Evolutionary conservation across 1,284 basidiomycete genomes (phyloP).

Genomic region (Pseudozyma flocculosa): DNA sequence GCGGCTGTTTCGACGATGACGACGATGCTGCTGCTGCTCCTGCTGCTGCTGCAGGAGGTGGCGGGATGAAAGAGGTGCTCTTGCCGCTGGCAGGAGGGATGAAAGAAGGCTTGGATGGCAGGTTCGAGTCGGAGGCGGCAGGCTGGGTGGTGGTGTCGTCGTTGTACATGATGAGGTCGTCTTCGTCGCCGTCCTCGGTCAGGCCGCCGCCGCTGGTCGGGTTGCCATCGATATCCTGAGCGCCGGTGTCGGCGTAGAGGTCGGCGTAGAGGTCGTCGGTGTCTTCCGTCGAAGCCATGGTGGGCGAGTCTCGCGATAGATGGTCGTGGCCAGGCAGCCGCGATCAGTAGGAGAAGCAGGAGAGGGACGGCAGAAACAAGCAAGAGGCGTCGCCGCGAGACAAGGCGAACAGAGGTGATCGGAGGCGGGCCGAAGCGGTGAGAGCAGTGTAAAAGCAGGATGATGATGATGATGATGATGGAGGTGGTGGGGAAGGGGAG

Average conservation of each 20-base stretch:
- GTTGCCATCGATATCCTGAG: slow-evolving; percentile 24
- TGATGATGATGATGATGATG: no score
- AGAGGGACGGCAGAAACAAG: no score
- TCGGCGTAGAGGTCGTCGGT: slow-evolving; percentile 50
- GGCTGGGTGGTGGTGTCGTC: slow-evolving; percentile 8
- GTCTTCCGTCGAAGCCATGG: slow-evolving; percentile 40
- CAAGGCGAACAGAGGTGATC: no score
- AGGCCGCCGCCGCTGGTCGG: slow-evolving; percentile 11
- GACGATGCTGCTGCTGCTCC: neutral
- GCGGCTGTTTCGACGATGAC: no score
- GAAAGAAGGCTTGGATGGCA: slow-evolving; percentile 25
- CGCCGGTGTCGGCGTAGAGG: slow-evolving; percentile 35
- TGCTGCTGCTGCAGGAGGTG: slow-evolving; percentile 10
- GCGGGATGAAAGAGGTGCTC: neutral
- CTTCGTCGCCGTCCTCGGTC: slow-evolving; percentile 15
- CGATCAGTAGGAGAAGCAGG: no score
- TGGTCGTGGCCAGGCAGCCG: neutral
- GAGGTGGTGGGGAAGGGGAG: no score
- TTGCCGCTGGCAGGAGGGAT: slow-evolving; percentile 18
- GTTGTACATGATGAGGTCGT: slow-evolving; percentile 30
- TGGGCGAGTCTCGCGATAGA: no score
- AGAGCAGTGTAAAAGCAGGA: no score
- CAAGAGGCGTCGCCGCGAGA: no score
- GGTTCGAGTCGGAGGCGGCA: neutral
- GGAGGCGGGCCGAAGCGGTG: no score